Percentiles rank a stretch among this genome's conserved stretches.
Conservation (phyloP, 2,329 filamentous ascomycete species). For the Penicillium frequentans region DNA sequence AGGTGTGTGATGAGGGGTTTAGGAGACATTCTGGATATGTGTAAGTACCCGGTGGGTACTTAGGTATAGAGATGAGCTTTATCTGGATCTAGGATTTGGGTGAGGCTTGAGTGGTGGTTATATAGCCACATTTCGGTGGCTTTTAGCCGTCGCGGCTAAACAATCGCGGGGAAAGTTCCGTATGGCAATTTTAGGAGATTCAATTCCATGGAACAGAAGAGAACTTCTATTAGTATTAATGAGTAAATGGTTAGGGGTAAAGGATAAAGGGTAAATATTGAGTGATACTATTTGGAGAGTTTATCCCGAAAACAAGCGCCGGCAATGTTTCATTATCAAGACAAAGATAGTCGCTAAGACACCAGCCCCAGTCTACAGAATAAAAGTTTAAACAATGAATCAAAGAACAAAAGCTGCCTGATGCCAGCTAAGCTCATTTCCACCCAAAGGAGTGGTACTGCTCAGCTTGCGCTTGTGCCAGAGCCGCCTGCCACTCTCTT, state of each 20-base stretch:
- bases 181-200: neutral
- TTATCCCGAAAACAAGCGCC: neutral
- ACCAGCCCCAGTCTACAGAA: neutral
- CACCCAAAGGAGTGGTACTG: neutral
- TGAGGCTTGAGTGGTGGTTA: too few relatives aligned
- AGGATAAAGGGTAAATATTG: neutral
- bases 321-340: neutral
- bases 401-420: neutral
- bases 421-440: neutral
- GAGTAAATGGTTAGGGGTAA: neutral
- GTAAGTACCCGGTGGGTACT: too few relatives aligned
- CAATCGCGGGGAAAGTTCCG: neutral
- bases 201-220: neutral
- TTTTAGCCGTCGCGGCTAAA: neutral
- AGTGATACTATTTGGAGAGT: neutral
- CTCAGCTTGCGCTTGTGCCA: constrained; percentile 27
- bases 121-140: too few relatives aligned
- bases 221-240: neutral
- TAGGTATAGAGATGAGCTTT: too few relatives aligned
- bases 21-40: constrained; percentile 17
- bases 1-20: constrained; percentile 69
- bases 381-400: neutral
- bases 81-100: too few relatives aligned
- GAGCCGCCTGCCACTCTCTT: constrained; percentile 30
- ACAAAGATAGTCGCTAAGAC: neutral